Evolutionary conservation across 805 yeast species (phyloP).

Genomic region (Wickerhamiella sorbophila): DNA sequence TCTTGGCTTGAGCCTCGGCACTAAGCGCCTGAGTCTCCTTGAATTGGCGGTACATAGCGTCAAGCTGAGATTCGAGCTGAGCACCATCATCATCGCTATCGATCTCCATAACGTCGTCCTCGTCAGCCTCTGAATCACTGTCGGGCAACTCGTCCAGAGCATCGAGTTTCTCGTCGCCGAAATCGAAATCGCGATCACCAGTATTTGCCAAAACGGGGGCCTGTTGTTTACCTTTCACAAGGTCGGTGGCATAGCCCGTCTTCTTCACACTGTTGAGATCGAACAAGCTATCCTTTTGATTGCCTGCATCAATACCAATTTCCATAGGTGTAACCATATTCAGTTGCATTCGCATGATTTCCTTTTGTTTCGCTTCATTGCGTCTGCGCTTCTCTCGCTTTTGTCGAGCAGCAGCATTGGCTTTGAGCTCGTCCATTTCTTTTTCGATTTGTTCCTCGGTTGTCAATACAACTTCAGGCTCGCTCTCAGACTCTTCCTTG

Average conservation of each 20-base stretch:
- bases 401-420: slow-evolving; percentile 48
- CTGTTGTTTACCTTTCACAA: slow-evolving; percentile 56
- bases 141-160: slow-evolving; percentile 27
- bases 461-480: slow-evolving; percentile 52
- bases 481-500: slow-evolving; percentile 32
- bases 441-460: slow-evolving; percentile 80
- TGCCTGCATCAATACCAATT: slow-evolving; percentile 85
- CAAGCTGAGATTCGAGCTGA: slow-evolving; percentile 61
- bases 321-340: slow-evolving; percentile 88
- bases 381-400: slow-evolving; percentile 73
- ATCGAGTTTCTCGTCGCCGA: slow-evolving; percentile 17
- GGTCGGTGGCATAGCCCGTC: slow-evolving; percentile 62
- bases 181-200: slow-evolving; percentile 12
- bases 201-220: slow-evolving; percentile 21
- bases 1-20: slow-evolving; percentile 39
- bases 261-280: slow-evolving; percentile 74
- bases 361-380: slow-evolving; percentile 77
- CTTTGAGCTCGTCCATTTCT: slow-evolving; percentile 62
- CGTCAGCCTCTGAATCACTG: slow-evolving; percentile 25
- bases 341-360: slow-evolving; percentile 84
- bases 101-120: slow-evolving; percentile 17
- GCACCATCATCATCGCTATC: slow-evolving; percentile 31
- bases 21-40: slow-evolving; percentile 34
- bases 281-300: slow-evolving; percentile 62
- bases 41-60: slow-evolving; percentile 62